Evolutionary conservation across 1,139 yeast species (phyloP), one percentile per base, ranked within the genome.

Genomic region (Chernovozyma aurita): DNA sequence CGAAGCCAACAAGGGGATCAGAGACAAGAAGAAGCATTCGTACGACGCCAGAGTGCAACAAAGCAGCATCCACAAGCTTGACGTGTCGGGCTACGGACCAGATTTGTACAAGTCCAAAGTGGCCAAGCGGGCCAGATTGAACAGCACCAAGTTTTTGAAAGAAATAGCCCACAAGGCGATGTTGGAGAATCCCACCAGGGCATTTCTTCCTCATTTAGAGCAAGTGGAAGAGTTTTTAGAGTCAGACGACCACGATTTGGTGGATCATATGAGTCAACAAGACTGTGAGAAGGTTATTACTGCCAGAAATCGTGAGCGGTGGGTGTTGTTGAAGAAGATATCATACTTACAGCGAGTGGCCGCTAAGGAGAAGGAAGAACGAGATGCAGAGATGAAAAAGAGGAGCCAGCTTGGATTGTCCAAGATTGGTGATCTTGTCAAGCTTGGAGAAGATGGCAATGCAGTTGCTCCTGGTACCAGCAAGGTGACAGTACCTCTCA

Each of bases 21-120:
- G 95, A 42, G 97, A 88, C 43, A 79, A 76, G 53, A 90, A 90
- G 63, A 78, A 81, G 40, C 76, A 80, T 39, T 85, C 95, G 15
- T 72, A 80, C 2, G 97, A 90, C 58, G 73, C 87, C 1, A 74
- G 97, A 52, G 81, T 90, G 31, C 82, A 81, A 38, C 79, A 80
- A 34, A 85, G 73, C 50, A 65, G 65, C 11, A 60, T 57, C 17
- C 97, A 90, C 53, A 63, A 68, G 39, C 63, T 65, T 15, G 97
- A 90, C 56, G 94, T 88, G 11, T 74, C 65, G 9, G 97, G 97
- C 6, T 65, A 67, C 22, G 96, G 96, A 6, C 48, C 59, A 6
- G 97, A 88, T 53, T 70, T 70, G 44, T 77, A 73, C 64, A 68
- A 70, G 39, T 49, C 65, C 15, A 65, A 69, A 30, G 52, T 61